phyloP scores from a whole-genome alignment of 768 basidiomycete genomes.

The Rhodocollybia butyracea region DNA sequence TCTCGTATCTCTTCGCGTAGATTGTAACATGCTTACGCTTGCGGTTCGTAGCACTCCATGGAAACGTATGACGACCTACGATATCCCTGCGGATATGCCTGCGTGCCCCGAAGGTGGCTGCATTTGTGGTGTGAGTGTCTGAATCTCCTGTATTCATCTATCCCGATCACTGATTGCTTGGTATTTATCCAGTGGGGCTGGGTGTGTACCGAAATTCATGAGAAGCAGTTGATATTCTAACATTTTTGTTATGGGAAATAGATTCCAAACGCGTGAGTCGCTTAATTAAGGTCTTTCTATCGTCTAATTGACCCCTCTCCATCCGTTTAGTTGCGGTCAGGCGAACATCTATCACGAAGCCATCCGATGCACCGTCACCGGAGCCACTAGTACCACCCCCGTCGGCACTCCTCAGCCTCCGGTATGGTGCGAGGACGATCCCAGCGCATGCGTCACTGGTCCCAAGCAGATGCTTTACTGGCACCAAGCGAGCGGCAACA shows the following conservation, averaged over 20 bases:
- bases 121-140: constrained; percentile 20
- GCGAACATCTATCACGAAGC: constrained; percentile 50
- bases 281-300: not conserved
- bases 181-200: constrained; percentile 45
- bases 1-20: not conserved
- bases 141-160: no score
- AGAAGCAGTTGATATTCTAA: no score
- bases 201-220: constrained; percentile 34
- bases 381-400: constrained; percentile 34
- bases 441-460: no score
- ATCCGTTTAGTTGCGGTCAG: constrained; percentile 40
- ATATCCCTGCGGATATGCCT: constrained; percentile 48
- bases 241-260: no score
- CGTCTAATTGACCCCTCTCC: not conserved
- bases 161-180: not conserved
- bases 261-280: constrained; percentile 38
- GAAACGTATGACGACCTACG: constrained; percentile 43
- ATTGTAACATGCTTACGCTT: not conserved
- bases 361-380: constrained; percentile 48
- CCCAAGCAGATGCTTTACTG: no score
- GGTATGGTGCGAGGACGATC: no score
- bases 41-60: constrained; percentile 42
- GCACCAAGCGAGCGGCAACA: no score
- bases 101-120: constrained; percentile 49
- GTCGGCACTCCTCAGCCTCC: constrained; percentile 41